A percentile compares a stretch with the other conserved stretches of the same genome.
Conservation (phyloP, 2,329 filamentous ascomycete species). For the Fusarium sp. region DNA sequence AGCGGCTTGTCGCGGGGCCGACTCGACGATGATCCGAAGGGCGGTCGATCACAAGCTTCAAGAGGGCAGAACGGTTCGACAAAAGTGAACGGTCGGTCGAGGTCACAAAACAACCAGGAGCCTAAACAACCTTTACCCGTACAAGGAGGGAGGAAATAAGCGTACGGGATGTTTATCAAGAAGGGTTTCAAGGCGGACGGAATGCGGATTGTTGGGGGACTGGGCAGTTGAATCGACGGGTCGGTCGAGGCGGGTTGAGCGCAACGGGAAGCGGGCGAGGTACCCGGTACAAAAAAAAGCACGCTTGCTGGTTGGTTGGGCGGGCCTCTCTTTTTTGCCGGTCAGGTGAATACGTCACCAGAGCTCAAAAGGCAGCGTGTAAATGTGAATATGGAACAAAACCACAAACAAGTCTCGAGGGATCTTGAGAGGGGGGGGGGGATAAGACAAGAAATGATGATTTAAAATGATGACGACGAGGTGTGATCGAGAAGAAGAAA, state of each 20-base stretch:
- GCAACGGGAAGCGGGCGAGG: slow-evolving; percentile 11
- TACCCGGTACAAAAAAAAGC: slow-evolving; percentile 29
- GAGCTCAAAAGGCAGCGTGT: slow-evolving; percentile 7
- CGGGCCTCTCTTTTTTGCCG: slow-evolving; percentile 17
- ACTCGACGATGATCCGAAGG: slow-evolving; percentile 28
- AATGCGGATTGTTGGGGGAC: slow-evolving; percentile 35
- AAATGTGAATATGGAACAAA: background rate
- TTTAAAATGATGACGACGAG: background rate
- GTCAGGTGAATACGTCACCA: slow-evolving; percentile 39
- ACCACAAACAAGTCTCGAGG: background rate
- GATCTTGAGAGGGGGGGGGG: background rate
- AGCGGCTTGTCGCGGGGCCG: slow-evolving; percentile 31
- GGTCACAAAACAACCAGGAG: background rate
- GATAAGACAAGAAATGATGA: background rate
- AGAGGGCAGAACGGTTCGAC: background rate
- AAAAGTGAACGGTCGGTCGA: slow-evolving; percentile 4
- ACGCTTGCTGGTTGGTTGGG: slow-evolving; percentile 27
- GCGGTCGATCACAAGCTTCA: slow-evolving; percentile 9
- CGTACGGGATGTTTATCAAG: background rate
- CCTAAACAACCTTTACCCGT: slow-evolving; percentile 27
- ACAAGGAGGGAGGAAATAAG: slow-evolving; percentile 7
- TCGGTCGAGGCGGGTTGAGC: slow-evolving; percentile 24
- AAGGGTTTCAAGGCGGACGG: slow-evolving; percentile 20
- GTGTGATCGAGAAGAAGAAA: background rate
- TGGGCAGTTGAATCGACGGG: slow-evolving; percentile 16